phyloP scores from a whole-genome alignment of 1,284 basidiomycete genomes.

The Fomitopsis betulina region DNA sequence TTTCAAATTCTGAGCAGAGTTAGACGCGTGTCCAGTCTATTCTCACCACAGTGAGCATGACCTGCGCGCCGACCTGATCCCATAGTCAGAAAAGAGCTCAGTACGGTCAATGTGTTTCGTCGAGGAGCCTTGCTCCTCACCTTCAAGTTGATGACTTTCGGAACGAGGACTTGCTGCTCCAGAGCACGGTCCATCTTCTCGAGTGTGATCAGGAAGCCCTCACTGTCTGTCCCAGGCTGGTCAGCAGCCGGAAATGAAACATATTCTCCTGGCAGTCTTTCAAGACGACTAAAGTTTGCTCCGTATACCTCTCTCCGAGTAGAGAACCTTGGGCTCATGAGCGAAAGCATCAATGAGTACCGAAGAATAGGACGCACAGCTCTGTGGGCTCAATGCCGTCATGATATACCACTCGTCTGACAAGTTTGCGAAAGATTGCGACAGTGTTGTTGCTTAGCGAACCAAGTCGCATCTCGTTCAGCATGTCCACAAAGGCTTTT shows the following conservation, averaged over 20 bases:
- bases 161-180: conserved; percentile 25
- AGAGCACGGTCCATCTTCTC: conserved; percentile 23
- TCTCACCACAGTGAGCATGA: conserved; percentile 72
- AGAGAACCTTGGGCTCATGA: conserved; percentile 45
- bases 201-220: conserved; percentile 11
- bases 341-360: background rate
- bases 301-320: conserved; percentile 55
- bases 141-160: conserved; percentile 27
- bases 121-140: conserved; percentile 2
- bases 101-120: background rate
- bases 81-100: background rate
- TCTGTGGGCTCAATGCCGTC: conserved; percentile 84
- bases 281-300: conserved; percentile 48
- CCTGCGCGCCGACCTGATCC: conserved; percentile 49
- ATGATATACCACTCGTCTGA: conserved; percentile 57
- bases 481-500: conserved; percentile 62
- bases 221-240: conserved; percentile 23
- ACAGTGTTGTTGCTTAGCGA: conserved; percentile 37
- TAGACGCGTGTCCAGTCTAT: background rate
- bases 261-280: conserved; percentile 22
- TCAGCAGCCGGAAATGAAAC: conserved; percentile 36
- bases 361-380: conserved; percentile 41
- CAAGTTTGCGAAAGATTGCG: conserved; percentile 54
- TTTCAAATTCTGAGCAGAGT: background rate
- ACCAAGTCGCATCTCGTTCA: conserved; percentile 70